Base-by-base conservation (phyloP, 2,329 filamentous ascomycete species). In the Ceratocystis cubensis region DNA sequence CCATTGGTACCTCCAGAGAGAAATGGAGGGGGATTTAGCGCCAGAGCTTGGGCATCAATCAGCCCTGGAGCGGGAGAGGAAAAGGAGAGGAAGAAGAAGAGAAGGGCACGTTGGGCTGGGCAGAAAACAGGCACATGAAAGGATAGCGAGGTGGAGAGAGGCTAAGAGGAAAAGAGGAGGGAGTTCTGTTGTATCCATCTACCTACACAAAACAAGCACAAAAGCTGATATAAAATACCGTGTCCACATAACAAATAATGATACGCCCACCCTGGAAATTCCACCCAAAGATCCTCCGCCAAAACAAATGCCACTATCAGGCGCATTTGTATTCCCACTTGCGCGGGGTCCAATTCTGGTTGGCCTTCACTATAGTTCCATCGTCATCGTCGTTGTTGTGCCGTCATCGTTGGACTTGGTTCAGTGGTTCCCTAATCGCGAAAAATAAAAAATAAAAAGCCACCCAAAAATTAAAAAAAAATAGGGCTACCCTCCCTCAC, bases 21-120 rank as follows among this genome's bases (percentile, higher is more conserved):
- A 37, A 37, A 37, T 57, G 53, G 53, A 4, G 53, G 17, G 17
- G 10, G 46, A n/a, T 22, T 22, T 20, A 22, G 46, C 46, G 46
- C 46, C 17, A 22, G 17, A 15, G 22, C 53, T 57, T 57, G 53
- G 53, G 53, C 53, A 57, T 28, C 53, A 57, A 57, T 57, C 53
- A 28, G 22, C 2, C 5, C 8, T 1, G 53, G 25, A 37, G 33
- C 10, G 8, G 33, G 33, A 37, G 33, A 37, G 8, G 33, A 37
- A 37, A 10, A 13, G 3, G 33, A 37, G 33, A 37, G 33, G 33
- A 37, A 30, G 28, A 28, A 28, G 33, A 37, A 10, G 33, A 37
- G 33, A 10, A 7, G 30, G 7, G 7, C 33, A 37, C 33, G 33
- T 37, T 37, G 33, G 33, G 33, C 33, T 37, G 33, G 8, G 8